Base-by-base conservation (phyloP, 2,329 filamentous ascomycete genomes). In the Trichoderma koningii region DNA sequence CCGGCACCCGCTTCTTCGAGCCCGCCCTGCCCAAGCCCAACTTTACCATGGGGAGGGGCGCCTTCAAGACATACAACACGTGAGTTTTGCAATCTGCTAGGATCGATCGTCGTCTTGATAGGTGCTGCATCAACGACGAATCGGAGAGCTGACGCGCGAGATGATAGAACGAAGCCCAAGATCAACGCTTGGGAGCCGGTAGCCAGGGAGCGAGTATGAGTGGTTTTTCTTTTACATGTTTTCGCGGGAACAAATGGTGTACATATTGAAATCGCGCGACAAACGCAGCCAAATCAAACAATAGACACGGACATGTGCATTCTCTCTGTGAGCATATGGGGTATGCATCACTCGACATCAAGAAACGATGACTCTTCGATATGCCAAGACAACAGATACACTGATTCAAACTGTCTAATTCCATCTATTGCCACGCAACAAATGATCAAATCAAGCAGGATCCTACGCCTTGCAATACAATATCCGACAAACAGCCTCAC, bases 41-140 rank as follows among this genome's bases (percentile, higher is more conserved):
- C 77, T 81, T 87, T 71, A 97, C 95, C 30, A 81, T 83, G 73
- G 89, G 85, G 68, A 86, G 90, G 68, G 92, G 85, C 66, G 93
- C 93, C 47, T 99, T 89, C 83, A 96, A 91, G 83, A 87, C 95
- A 41, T 99, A 97, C 81, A 97, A 83, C 82, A 99, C 95, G 93
- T 98, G 80, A 78, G 93, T 88, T 7, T 30, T 3, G 21, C 9
- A 10, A 7, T 44, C 34, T 21, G 19, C 3, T 10, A 19, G 44
- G 41, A 28, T 6, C 26, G 30, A 30, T 30, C n/a, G 50, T 5
- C 30, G 17, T 17, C 56, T 17, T 7, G 23, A n/a, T n/a, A 19
- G 19, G 51, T 2, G 30, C 5, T 28, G 28, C 28, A 14, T 14
- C 34, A 7, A 17, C 14, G 17, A 17, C 2, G 28, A 30, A 26